These are phyloP conservation scores for Clonostachys chloroleuca DNA, from an alignment of 2,329 filamentous ascomycete species.

Conservation along the genomic window DNA sequence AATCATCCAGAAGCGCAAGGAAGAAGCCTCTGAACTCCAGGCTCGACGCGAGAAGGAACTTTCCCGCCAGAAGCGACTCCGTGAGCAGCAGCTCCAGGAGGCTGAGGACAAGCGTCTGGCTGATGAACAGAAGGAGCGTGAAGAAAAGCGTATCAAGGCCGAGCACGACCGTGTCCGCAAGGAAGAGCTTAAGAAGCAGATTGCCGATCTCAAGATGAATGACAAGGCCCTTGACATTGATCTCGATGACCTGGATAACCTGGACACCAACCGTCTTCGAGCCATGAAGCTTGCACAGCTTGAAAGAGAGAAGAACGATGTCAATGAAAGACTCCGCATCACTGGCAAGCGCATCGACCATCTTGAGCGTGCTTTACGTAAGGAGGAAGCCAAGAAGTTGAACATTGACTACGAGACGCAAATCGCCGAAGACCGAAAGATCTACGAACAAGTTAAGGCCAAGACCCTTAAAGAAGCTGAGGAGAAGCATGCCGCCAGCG, in stretches of 20 bases:
- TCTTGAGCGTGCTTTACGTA: constrained; percentile 91
- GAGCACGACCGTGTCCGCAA: constrained; percentile 87
- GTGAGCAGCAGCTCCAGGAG: constrained; percentile 83
- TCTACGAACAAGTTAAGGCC: constrained; percentile 75
- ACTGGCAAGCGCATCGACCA: constrained; percentile 96
- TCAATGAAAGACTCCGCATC: constrained; percentile 84
- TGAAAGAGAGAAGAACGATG: constrained; percentile 96
- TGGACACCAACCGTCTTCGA: constrained; percentile 87
- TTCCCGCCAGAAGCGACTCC: constrained; percentile 79
- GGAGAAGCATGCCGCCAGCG: constrained; percentile 84
- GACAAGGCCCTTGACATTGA: constrained; percentile 74
- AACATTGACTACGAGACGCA: constrained; percentile 81
- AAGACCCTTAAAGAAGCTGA: constrained; percentile 78
- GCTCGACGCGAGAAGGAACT: constrained; percentile 91
- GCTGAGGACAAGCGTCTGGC: constrained; percentile 84
- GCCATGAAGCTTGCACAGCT: constrained; percentile 93
- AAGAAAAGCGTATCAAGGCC: constrained; percentile 78
- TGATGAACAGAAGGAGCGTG: constrained; percentile 90
- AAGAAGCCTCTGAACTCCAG: constrained; percentile 83
- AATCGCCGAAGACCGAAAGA: constrained; percentile 69
- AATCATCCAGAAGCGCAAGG: constrained; percentile 94
- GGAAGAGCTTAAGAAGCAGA: constrained; percentile 89
- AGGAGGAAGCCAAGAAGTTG: constrained; percentile 92
- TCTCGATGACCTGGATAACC: constrained; percentile 74
- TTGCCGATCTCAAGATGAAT: constrained; percentile 85